phyloP scores from a whole-genome alignment of 2,329 filamentous ascomycete species.

The Arthrobotrys entomopaga region DNA sequence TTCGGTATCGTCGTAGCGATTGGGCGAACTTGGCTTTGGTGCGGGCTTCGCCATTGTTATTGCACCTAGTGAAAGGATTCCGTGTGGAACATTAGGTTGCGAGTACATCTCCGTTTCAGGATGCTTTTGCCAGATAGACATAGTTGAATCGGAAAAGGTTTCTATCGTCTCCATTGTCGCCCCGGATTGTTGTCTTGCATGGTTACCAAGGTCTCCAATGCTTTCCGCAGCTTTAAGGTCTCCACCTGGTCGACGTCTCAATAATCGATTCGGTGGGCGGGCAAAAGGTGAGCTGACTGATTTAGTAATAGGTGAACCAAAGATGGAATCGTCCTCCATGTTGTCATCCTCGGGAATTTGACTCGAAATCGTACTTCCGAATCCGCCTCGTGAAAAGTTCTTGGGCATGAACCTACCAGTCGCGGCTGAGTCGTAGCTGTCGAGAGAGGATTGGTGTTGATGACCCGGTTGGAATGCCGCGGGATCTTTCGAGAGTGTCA shows the following conservation, averaged over 20 bases:
- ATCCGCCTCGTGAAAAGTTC: constrained; percentile 32
- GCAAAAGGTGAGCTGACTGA: constrained; percentile 43
- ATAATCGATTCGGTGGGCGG: constrained; percentile 65
- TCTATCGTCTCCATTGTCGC: constrained; percentile 56
- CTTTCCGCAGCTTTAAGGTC: constrained; percentile 76
- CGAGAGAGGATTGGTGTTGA: constrained; percentile 36
- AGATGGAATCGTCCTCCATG: constrained; percentile 36
- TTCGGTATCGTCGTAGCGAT: constrained; percentile 15
- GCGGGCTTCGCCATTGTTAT: constrained; percentile 57
- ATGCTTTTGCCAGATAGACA: constrained; percentile 55
- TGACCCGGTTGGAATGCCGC: constrained; percentile 31
- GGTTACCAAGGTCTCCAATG: constrained; percentile 70
- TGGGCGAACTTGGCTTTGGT: constrained; percentile 29
- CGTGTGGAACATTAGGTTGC: constrained; percentile 45
- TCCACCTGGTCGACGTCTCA: constrained; percentile 78
- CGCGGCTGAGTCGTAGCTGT: constrained; percentile 45
- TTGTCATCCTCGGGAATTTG: constrained; percentile 43
- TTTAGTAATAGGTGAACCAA: constrained; percentile 35
- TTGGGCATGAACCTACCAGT: constrained; percentile 40
- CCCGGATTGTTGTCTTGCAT: constrained; percentile 58
- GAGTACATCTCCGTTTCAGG: constrained; percentile 54
- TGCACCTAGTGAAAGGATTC: constrained; percentile 58
- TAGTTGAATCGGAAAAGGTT: constrained; percentile 50
- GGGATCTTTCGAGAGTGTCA: constrained; percentile 50
- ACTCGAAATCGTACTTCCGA: constrained; percentile 36